These are phyloP conservation scores for Ogataea corticis DNA, from an alignment of 805 yeast genomes.

Conservation along the genomic window DNA sequence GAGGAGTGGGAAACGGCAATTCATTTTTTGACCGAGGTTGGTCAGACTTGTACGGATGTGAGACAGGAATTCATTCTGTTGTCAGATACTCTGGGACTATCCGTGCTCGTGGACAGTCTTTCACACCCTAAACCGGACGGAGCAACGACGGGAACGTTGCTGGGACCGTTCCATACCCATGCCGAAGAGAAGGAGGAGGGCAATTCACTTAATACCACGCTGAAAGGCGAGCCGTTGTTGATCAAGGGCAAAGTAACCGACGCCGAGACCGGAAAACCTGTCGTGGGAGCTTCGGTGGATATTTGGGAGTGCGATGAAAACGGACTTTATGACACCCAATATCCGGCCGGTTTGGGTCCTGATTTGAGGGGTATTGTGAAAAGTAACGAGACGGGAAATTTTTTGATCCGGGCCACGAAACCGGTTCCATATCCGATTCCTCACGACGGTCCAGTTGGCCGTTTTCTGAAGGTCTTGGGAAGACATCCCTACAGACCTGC, in stretches of 20 bases:
- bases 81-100: constrained; percentile 9
- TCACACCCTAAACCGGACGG: constrained; percentile 11
- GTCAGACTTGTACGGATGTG: constrained; percentile 12
- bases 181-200: constrained; percentile 10
- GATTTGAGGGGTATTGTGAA: constrained; percentile 11
- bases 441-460: constrained; percentile 13
- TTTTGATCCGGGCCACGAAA: constrained; percentile 9
- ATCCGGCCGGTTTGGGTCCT: constrained; percentile 7
- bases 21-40: constrained; percentile 8
- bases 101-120: constrained; percentile 11
- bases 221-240: constrained; percentile 10
- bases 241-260: constrained; percentile 6
- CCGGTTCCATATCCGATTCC: constrained; percentile 15
- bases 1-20: constrained; percentile 13
- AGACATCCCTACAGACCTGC: constrained; percentile 13
- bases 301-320: constrained; percentile 14
- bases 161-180: constrained; percentile 12
- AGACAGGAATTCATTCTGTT: constrained; percentile 12
- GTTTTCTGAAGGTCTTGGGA: constrained; percentile 6
- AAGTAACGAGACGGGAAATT: constrained; percentile 3
- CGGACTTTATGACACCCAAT: constrained; percentile 13
- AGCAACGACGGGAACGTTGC: constrained; percentile 10
- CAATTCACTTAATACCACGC: not conserved
- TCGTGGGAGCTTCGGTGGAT: constrained; percentile 8
- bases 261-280: constrained; percentile 5